These are phyloP conservation scores for Botrytis deweyae DNA, from an alignment of 2,329 filamentous ascomycete species.

Conservation along the genomic window DNA sequence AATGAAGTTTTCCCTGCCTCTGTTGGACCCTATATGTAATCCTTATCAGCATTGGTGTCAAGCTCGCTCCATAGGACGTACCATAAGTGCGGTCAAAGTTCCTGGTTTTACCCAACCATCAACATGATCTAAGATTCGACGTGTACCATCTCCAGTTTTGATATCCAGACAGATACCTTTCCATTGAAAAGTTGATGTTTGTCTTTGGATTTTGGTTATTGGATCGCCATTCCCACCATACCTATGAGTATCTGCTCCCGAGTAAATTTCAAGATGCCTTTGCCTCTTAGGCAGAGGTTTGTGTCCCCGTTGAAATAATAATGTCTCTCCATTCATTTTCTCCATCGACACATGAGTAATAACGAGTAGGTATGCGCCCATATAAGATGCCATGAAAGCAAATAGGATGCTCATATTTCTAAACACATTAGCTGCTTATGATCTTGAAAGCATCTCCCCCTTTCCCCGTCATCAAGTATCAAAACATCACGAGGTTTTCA, in stretches of 20 bases:
- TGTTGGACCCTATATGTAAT: constrained; percentile 29
- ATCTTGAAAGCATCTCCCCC: background rate
- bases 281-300: constrained; percentile 37
- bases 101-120: constrained; percentile 72
- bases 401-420: constrained; percentile 67
- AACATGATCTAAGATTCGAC: constrained; percentile 65
- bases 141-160: constrained; percentile 61
- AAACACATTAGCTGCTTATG: background rate
- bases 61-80: background rate
- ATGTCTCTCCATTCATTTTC: constrained; percentile 74
- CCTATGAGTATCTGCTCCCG: constrained; percentile 25
- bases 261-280: constrained; percentile 19
- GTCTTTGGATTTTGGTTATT: constrained; percentile 11
- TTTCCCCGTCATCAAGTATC: background rate
- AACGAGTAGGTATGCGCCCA: constrained; percentile 59
- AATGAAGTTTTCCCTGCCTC: constrained; percentile 85
- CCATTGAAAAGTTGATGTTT: constrained; percentile 30
- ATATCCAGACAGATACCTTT: constrained; percentile 65
- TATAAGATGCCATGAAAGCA: constrained; percentile 62
- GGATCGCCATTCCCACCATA: constrained; percentile 2
- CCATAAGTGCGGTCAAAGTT: constrained; percentile 67
- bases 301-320: constrained; percentile 72
- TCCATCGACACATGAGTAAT: constrained; percentile 63
- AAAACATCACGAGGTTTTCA: background rate
- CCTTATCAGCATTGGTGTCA: background rate